Percentiles rank a stretch among this genome's conserved stretches.
Conservation (phyloP, 495 filamentous ascomycete species). For the Penicillium crystallinum region DNA sequence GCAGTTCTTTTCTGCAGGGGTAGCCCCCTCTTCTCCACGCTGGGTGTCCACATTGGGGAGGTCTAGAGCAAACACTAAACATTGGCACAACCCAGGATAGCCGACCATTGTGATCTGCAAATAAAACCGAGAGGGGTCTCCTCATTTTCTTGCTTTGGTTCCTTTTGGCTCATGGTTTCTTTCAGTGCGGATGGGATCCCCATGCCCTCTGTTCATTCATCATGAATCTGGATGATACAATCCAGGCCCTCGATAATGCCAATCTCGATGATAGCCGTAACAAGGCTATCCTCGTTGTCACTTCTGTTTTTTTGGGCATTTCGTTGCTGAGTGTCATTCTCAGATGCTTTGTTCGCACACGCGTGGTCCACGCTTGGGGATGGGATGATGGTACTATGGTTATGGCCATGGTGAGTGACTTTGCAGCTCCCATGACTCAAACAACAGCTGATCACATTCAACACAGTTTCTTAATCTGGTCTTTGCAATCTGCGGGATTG, state of each 20-base stretch:
- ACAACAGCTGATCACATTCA: background rate
- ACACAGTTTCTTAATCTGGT: slow-evolving; percentile 20
- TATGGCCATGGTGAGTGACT: slow-evolving; percentile 24
- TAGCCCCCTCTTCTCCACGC: background rate
- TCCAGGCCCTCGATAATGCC: background rate
- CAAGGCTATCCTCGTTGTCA: slow-evolving; percentile 25
- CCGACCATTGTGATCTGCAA: slow-evolving; percentile 12
- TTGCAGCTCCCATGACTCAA: background rate
- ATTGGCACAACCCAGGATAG: slow-evolving; percentile 7
- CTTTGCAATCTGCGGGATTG: slow-evolving; percentile 27
- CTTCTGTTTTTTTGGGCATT: slow-evolving; percentile 28
- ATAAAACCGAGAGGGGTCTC: slow-evolving; percentile 15
- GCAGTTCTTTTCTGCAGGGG: background rate
- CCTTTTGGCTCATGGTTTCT: background rate
- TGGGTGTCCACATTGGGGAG: background rate
- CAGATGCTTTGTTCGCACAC: slow-evolving; percentile 29
- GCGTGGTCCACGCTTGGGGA: slow-evolving; percentile 25
- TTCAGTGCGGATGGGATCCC: slow-evolving; percentile 8
- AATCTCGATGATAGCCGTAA: slow-evolving; percentile 19
- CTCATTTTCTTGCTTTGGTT: background rate
- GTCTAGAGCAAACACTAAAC: slow-evolving; percentile 8
- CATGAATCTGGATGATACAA: slow-evolving; percentile 8
- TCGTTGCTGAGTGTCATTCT: slow-evolving; percentile 22
- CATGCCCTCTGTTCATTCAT: slow-evolving; percentile 1
- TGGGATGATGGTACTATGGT: slow-evolving; percentile 33